Base-by-base conservation (phyloP, 176 grass and related monocot genomes). In the Dactylis glomerata region DNA sequence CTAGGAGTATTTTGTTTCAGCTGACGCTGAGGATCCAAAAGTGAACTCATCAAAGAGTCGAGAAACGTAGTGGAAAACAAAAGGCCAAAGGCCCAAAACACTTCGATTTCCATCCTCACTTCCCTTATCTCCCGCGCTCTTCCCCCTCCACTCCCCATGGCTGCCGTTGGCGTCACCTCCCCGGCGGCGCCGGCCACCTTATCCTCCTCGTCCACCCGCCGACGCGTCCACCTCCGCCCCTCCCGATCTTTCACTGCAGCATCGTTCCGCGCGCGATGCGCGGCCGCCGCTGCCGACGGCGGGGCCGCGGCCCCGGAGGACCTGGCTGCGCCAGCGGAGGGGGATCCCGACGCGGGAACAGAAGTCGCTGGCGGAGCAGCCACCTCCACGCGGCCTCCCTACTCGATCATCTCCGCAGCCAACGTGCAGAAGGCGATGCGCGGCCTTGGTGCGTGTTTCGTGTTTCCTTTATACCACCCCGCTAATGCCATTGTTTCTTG, bases 341-440 rank as follows among this genome's bases (percentile, higher is more conserved):
- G 41, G 8, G 50, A 72, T 58, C 79, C 87, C 12, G 45, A 80
- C 1, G 73, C 68, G 2, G 84, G 70, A 30, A 82, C 76, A 2
- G 84, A 86, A n/a, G 79, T 89, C 6, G 85, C 73, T 10, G 51
- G 73, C 0, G 90, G 86, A 58, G 82, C 72, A 5, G 85, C 91
- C 1, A 68, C 78, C 23, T 87, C 91, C 57, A 90, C 77, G 57
- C 88, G 88, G 32, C 85, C 77, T 26, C 82, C 82, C 54, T 83
- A 79, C 78, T 95, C 95, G 5, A 78, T 98, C 82, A 93, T 98
- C 87, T 95, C 92, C 45, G 54, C 89, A 1, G 85, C 75, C 1
- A 98, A 98, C 76, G 93, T 98, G 46, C 91, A 95, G 89, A 98
- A 98, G 79, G 96, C 96, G 36, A 75, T 95, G 76, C 87, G 91